phyloP scores from a whole-genome alignment of 768 basidiomycete species.

The Sistotremastrum niveocremeum region DNA sequence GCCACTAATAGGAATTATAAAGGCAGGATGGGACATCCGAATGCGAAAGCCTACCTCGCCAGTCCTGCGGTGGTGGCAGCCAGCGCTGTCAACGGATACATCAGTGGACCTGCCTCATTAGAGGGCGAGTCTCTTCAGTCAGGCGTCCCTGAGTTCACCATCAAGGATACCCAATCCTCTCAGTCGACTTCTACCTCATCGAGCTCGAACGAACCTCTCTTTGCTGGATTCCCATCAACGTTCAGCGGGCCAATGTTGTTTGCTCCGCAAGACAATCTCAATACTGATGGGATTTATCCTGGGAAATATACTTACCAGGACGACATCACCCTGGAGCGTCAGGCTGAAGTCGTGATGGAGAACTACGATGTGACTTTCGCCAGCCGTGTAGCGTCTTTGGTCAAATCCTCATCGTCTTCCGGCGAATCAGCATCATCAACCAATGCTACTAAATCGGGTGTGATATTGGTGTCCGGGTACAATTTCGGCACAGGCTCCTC shows the following conservation, averaged over 20 bases:
- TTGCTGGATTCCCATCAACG: conserved; percentile 67
- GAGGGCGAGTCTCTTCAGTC: conserved; percentile 39
- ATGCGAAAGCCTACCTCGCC: conserved; percentile 89
- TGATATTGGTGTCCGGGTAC: conserved; percentile 82
- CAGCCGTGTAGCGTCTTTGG: conserved; percentile 42
- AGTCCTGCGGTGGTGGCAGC: conserved; percentile 97
- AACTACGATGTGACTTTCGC: conserved; percentile 94
- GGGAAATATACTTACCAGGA: conserved; percentile 99
- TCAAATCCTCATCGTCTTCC: conserved; percentile 12
- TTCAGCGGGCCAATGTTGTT: conserved; percentile 87
- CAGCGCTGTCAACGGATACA: conserved; percentile 84
- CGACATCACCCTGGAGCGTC: conserved; percentile 88
- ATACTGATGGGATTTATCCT: conserved; percentile 97
- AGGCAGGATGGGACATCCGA: conserved; percentile 94
- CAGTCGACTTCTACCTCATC: conserved; percentile 17
- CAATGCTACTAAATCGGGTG: conserved; percentile 36
- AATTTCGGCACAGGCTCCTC: conserved; percentile 99
- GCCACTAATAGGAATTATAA: conserved; percentile 99
- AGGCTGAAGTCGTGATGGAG: conserved; percentile 97
- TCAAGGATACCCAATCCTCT: conserved; percentile 20
- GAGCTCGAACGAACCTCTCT: conserved; percentile 43
- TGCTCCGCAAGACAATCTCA: conserved; percentile 91
- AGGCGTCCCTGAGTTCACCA: conserved; percentile 44
- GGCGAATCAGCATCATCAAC: conserved; percentile 10
- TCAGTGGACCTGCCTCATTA: conserved; percentile 66